Conservation (phyloP, 2,329 filamentous ascomycete genomes). For the Cladophialophora chaetospira region DNA sequence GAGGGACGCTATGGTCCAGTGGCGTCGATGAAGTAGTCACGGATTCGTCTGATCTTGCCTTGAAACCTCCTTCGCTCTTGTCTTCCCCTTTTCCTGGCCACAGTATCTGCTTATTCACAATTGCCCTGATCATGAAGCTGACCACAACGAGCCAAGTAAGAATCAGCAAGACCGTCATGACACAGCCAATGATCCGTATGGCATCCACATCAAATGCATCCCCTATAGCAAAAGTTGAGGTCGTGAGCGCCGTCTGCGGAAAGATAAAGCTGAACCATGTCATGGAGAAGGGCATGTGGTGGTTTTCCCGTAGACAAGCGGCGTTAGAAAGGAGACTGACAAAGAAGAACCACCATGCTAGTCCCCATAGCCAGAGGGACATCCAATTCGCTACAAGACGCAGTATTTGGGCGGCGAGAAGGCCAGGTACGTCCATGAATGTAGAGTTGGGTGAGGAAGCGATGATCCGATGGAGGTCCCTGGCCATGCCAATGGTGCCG, state of each 20-base stretch:
- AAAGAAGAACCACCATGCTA: constrained; percentile 84
- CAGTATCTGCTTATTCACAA: constrained; percentile 67
- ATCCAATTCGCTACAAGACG: constrained; percentile 62
- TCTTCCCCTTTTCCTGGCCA: constrained; percentile 75
- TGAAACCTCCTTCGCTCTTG: constrained; percentile 59
- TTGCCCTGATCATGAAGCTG: constrained; percentile 68
- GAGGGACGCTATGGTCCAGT: too few relatives aligned
- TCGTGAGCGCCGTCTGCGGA: constrained; percentile 73
- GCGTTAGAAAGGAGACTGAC: constrained; percentile 65
- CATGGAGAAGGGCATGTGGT: constrained; percentile 74
- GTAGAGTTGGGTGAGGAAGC: constrained; percentile 38
- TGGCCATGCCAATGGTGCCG: constrained; percentile 61
- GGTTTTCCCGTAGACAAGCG: constrained; percentile 20
- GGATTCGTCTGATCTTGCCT: constrained; percentile 5
- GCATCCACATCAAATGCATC: constrained; percentile 60
- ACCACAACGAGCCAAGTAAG: constrained; percentile 70
- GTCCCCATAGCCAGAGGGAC: constrained; percentile 77
- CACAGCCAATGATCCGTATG: constrained; percentile 68
- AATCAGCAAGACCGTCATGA: constrained; percentile 66
- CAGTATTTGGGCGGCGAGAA: constrained; percentile 56
- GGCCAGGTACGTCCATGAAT: constrained; percentile 59
- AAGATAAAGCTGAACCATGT: constrained; percentile 85
- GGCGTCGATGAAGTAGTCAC: too few relatives aligned
- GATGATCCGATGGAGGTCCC: constrained; percentile 52
- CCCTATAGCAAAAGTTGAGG: constrained; percentile 72